These are phyloP conservation scores for Tetrapisispora pingtungensis DNA, from an alignment of 805 yeast genomes.

Conservation along the genomic window DNA sequence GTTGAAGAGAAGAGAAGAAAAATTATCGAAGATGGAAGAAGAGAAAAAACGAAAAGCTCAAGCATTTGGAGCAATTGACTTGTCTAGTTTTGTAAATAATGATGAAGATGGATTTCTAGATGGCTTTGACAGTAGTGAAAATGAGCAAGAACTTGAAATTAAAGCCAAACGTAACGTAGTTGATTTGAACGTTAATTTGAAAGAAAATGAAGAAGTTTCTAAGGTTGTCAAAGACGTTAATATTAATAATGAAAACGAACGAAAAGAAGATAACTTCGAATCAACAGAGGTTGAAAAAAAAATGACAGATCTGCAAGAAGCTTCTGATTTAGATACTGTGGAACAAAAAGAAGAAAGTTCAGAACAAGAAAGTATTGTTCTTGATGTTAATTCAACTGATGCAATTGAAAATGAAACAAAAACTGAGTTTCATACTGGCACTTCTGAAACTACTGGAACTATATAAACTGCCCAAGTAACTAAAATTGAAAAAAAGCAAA, in stretches of 20 bases:
- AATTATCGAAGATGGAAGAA: slow-evolving; percentile 14
- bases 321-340: neutral
- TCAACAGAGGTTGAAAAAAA: neutral
- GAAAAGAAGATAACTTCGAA: neutral
- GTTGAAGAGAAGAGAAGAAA: slow-evolving; percentile 24
- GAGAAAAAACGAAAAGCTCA: neutral
- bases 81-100: slow-evolving; percentile 18
- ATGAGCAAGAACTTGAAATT: slow-evolving; percentile 2
- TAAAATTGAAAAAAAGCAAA: too few species aligned
- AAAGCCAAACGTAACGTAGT: neutral
- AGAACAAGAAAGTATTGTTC: neutral
- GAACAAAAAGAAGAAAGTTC: neutral
- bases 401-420: neutral
- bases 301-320: neutral
- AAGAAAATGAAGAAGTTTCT: neutral
- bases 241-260: neutral
- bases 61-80: slow-evolving; percentile 12
- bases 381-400: neutral
- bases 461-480: too few species aligned
- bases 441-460: neutral
- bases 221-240: neutral
- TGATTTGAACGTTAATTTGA: too few species aligned
- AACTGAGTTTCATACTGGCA: neutral
- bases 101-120: slow-evolving; percentile 25
- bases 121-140: slow-evolving; percentile 3